Evolutionary conservation across 805 yeast species (phyloP), one percentile per base, ranked within the genome.

Genomic region (Nakazawaea holstii): DNA sequence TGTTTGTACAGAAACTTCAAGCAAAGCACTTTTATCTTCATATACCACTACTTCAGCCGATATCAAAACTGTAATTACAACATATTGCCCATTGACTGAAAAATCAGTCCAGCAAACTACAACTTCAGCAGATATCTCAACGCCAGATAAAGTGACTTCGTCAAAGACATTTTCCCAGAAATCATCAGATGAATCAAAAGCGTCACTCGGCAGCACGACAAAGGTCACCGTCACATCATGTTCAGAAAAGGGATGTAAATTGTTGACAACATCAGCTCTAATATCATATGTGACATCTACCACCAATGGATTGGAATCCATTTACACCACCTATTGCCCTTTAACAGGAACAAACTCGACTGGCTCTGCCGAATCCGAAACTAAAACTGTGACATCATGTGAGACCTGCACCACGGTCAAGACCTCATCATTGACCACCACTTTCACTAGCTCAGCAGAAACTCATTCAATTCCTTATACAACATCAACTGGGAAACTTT

Each of bases 51-150:
- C 49, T 13, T 31, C 45, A n/a, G 35, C 30, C 8, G 49, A 45
- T 8, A 28, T 36, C 8, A 45, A 36, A 29, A 35, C 41, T 9
- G 42, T 41, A n/a, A n/a, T n/a, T n/a, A n/a, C 48, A 6, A 45
- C 48, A 10, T 45, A 46, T 33, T 46, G 49, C 31, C 49, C 49
- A 29, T 2, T 46, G 2, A 26, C 20, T 36, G 45, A 49, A 20
- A 64, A n/a, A n/a, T n/a, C n/a, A n/a, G n/a, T 68, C 43, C 52
- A 60, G 31, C 60, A 68, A 11, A 45, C 53, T 6, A 49, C 50
- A 40, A 41, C 62, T 6, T 52, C 57, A 20, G 59, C 65, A 15
- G 40, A 47, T 8, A 39, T 61, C 11, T 61, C 69, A 27, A 65
- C 72, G n/a, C n/a, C n/a, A n/a, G n/a, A n/a, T 36, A 55, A 62